These are phyloP conservation scores for Pythium aristosporum DNA, from an alignment of 352 stramenopile genomes.

Conservation along the genomic window DNA sequence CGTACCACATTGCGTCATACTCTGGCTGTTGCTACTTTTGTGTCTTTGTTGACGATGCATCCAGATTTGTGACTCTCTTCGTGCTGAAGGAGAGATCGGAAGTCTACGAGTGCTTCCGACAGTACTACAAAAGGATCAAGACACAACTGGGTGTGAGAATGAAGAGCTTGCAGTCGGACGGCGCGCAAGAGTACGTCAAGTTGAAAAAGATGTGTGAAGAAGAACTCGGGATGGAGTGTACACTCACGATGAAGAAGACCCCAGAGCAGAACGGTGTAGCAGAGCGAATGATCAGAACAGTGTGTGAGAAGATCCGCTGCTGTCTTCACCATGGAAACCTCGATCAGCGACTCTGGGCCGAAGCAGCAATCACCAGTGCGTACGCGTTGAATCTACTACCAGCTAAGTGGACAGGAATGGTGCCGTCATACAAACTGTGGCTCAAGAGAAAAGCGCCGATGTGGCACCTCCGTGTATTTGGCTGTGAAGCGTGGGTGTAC, in stretches of 20 bases:
- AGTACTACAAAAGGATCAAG: not conserved
- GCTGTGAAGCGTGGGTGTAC: too few species aligned
- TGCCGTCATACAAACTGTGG: too few species aligned
- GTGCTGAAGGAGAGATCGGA: not conserved
- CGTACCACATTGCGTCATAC: not conserved
- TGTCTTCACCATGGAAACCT: too few species aligned
- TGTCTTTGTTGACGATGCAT: not conserved
- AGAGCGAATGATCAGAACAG: not conserved
- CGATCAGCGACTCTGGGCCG: too few species aligned
- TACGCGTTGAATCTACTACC: too few species aligned
- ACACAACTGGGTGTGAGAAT: not conserved
- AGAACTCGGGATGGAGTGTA: constrained; percentile 2
- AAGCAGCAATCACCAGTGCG: too few species aligned
- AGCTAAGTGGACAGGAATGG: too few species aligned
- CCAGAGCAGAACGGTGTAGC: constrained; percentile 1
- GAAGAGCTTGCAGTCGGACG: not conserved
- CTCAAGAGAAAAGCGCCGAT: too few species aligned
- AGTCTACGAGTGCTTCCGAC: not conserved
- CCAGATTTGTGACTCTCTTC: not conserved
- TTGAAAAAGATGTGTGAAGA: constrained; percentile 1
- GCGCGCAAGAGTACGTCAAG: not conserved
- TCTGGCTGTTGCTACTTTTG: not conserved
- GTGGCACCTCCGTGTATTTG: too few species aligned
- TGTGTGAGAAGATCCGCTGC: not conserved
- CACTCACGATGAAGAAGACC: not conserved